Percentiles rank a stretch among this genome's conserved stretches.
These are phyloP conservation scores for Escallonia rubra DNA, from an alignment of 129 eudicot genomes.

Conservation along the genomic window DNA sequence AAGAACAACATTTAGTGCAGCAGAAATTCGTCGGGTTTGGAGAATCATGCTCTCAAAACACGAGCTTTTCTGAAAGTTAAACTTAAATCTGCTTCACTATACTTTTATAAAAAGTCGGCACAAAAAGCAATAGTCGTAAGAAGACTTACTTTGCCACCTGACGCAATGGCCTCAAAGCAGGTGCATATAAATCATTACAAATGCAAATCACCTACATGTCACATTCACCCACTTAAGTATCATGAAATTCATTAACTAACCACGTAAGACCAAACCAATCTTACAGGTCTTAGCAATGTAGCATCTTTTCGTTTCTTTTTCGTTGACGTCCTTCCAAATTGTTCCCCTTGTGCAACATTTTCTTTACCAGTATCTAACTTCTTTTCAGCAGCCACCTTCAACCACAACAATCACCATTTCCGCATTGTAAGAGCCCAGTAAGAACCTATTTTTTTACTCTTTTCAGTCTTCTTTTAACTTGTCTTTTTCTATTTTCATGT, in stretches of 20 bases:
- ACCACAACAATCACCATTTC: neutral
- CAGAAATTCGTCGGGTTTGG: too few species aligned
- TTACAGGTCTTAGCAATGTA: constrained; percentile 80
- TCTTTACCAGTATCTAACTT: constrained; percentile 55
- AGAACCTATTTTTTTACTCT: too few species aligned
- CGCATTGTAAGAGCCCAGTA: too few species aligned
- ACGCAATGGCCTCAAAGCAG: constrained; percentile 87
- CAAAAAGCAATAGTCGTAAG: neutral
- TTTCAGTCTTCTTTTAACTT: too few species aligned
- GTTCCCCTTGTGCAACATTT: constrained; percentile 29
- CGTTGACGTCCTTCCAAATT: constrained; percentile 42
- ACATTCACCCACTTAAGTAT: constrained; percentile 12
- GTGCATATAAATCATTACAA: constrained; percentile 94
- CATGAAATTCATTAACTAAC: constrained; percentile 8
- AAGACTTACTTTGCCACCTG: constrained; percentile 86
- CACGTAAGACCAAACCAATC: constrained; percentile 14
- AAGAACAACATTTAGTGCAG: too few species aligned
- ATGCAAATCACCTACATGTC: constrained; percentile 80
- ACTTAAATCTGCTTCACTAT: too few species aligned
- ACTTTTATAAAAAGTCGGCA: too few species aligned
- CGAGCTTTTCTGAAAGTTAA: too few species aligned
- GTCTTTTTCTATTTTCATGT: too few species aligned
- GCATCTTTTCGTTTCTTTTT: constrained; percentile 53
- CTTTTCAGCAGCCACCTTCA: constrained; percentile 79
- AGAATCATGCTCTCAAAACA: too few species aligned